Evolutionary conservation across 2,329 filamentous ascomycete species (phyloP), one percentile per base, ranked within the genome.

Genomic region (Calonectria pauciramosa): DNA sequence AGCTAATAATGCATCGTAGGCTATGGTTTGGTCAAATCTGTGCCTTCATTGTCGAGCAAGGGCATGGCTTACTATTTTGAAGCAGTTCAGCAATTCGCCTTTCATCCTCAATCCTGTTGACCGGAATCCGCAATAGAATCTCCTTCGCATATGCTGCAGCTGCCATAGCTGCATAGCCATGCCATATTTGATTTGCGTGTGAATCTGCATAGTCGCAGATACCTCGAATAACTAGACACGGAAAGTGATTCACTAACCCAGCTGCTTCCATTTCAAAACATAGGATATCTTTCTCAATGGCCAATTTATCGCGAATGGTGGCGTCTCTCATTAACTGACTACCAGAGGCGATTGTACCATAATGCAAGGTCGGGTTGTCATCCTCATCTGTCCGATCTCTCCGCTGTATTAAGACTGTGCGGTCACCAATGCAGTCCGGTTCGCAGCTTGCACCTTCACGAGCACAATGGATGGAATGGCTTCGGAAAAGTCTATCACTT

Each of bases 151-250:
- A 60, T 38, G 54, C 30, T 14, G 54, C 54, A 9, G 54, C 54
- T 11, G 34, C 4, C 10, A 34, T 34, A 23, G 54, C 54, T 32
- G 54, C 54, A n/a, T 60, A 34, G 26, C 34, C 54, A 23, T 60
- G 54, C 54, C 54, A 60, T 32, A 3, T 5, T 36, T 60, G 16
- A 34, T 11, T 60, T n/a, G 30, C n/a, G n/a, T 60, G 26, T n/a
- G 30, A 60, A 60, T 60, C 54, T 14, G 54, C 28, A 34, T 60
- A 60, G 18, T 60, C 54, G 54, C 54, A 60, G 28, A 60, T 60
- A 2, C 54, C 54, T 32, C 54, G 28, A 60, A 60, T 36, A 13
- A 60, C 20, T 3, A 60, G 18, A 38, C 54, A 60, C 7, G 54
- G 54, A n/a, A 60, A 60, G 20, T 47, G 41, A n/a, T 60, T 60